Evolutionary conservation across 495 filamentous ascomycete species (phyloP).

Genomic region (Aspergillus panamensis): DNA sequence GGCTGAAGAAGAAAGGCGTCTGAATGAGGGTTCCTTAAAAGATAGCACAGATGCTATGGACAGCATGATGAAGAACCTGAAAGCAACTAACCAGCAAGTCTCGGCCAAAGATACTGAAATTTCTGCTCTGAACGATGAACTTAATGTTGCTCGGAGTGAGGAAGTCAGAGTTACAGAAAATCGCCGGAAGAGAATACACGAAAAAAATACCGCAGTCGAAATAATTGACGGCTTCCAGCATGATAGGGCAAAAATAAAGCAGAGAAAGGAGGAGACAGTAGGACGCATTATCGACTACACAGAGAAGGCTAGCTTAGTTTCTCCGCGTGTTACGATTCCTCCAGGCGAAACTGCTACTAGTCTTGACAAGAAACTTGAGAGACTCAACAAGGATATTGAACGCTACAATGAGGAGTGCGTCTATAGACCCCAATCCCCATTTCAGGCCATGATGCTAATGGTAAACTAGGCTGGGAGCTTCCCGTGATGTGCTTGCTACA

Average conservation of each 20-base stretch:
- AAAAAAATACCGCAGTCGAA: constrained; percentile 64
- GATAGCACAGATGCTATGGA: constrained; percentile 53
- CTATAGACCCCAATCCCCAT: constrained; percentile 10
- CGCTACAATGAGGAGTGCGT: constrained; percentile 48
- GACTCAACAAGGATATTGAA: constrained; percentile 54
- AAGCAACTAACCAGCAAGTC: constrained; percentile 39
- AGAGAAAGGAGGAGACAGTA: constrained; percentile 44
- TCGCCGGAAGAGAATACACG: constrained; percentile 51
- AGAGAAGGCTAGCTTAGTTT: constrained; percentile 55
- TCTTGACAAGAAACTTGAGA: constrained; percentile 61
- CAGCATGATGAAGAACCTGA: constrained; percentile 42
- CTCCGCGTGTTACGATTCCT: constrained; percentile 60
- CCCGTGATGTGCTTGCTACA: constrained; percentile 60
- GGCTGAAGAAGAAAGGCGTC: constrained; percentile 45
- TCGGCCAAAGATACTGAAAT: constrained; percentile 40
- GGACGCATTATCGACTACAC: constrained; percentile 51
- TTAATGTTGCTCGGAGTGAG: constrained; percentile 59
- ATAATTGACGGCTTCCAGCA: constrained; percentile 46
- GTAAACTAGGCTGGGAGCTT: constrained; percentile 56
- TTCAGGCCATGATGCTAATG: constrained; percentile 6
- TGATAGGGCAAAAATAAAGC: constrained; percentile 43
- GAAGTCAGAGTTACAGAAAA: constrained; percentile 44
- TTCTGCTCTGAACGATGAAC: constrained; percentile 34
- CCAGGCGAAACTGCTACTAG: constrained; percentile 61
- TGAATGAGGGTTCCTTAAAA: constrained; percentile 46